Evolutionary conservation across 2,329 filamentous ascomycete genomes (phyloP), one percentile per base, ranked within the genome.

Genomic region (Colletotrichum sublineola): DNA sequence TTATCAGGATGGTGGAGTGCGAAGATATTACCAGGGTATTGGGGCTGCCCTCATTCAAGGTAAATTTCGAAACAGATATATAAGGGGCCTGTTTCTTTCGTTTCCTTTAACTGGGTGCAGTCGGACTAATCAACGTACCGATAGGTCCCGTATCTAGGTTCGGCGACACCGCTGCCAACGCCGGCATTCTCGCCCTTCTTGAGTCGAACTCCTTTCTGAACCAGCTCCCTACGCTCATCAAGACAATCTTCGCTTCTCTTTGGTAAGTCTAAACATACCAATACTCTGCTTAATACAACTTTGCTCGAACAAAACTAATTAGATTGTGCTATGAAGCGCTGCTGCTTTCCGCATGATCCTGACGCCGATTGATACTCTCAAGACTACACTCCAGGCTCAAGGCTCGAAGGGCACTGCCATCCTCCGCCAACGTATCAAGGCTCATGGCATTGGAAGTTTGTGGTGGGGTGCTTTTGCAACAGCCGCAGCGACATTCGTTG

Each of bases 381-480:
- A 86, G 74, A 86, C 85, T 0, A 86, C 85, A 0, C 82, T 86
- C 1, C 85, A 86, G 74, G 84, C 85, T 0, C 85, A 86, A 68
- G 85, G 85, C 0, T 74, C 82, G 1, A 79, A 81, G 1, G 85
- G 85, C 1, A 85, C 83, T 0, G 75, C 79, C 0, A 74, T 86
- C 3, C 79, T 86, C 8, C 81, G 84, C 14, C 82, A 82, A 55
- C 82, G 85, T 1, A 79, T 86, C 75, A 85, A 83, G 76, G 80
- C 78, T 0, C 77, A 86, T 29, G 85, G 85, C 0, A 38, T 86
- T 3, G 83, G 83, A 2, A 86, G 84, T 66, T 75, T 86, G 12
- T 86, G 85, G 84, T 86, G 85, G 85, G 85, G 85, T 14, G 85
- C 85, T 0, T 78, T 86, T 58, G 85, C 85, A 5, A 86, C 85